Conservation (phyloP, 805 yeast genomes). For the Cyberlindnera galapagoensis region DNA sequence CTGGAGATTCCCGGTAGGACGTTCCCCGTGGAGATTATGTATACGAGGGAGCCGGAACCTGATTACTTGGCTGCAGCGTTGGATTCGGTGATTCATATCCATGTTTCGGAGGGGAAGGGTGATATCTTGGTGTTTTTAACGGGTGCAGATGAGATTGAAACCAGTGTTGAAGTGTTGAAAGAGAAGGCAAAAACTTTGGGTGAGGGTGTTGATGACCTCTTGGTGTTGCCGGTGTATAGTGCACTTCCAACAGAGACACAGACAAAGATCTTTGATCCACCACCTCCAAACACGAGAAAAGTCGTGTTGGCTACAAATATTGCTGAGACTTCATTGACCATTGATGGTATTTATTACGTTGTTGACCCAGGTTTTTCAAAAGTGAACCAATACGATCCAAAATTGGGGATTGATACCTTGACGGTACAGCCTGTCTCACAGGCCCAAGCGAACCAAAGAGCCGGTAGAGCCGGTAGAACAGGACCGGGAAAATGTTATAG, state of each 20-base stretch:
- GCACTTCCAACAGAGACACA: slow-evolving; percentile 90
- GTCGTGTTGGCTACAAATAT: slow-evolving; percentile 93
- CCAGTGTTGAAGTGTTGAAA: slow-evolving; percentile 68
- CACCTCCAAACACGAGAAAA: slow-evolving; percentile 78
- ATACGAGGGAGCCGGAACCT: slow-evolving; percentile 76
- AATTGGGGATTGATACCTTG: slow-evolving; percentile 86
- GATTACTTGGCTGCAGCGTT: slow-evolving; percentile 81
- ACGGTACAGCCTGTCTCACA: slow-evolving; percentile 81
- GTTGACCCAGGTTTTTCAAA: slow-evolving; percentile 95
- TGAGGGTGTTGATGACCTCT: slow-evolving; percentile 52
- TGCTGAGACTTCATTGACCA: slow-evolving; percentile 95
- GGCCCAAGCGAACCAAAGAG: slow-evolving; percentile 93
- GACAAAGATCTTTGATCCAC: slow-evolving; percentile 79
- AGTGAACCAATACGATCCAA: slow-evolving; percentile 80
- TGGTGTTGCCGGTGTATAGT: slow-evolving; percentile 85
- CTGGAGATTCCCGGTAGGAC: slow-evolving; percentile 84
- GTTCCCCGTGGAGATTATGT: slow-evolving; percentile 80
- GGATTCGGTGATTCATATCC: slow-evolving; percentile 82
- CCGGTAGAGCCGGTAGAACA: slow-evolving; percentile 97
- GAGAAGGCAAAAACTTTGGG: slow-evolving; percentile 67
- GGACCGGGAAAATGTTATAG: slow-evolving; percentile 94
- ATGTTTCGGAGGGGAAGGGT: slow-evolving; percentile 69
- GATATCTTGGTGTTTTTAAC: slow-evolving; percentile 79
- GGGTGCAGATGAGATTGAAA: slow-evolving; percentile 94
- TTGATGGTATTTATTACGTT: slow-evolving; percentile 87